Evolutionary conservation across 495 filamentous ascomycete genomes (phyloP), one percentile per base, ranked within the genome.

Genomic region (Apiosordaria backusii): DNA sequence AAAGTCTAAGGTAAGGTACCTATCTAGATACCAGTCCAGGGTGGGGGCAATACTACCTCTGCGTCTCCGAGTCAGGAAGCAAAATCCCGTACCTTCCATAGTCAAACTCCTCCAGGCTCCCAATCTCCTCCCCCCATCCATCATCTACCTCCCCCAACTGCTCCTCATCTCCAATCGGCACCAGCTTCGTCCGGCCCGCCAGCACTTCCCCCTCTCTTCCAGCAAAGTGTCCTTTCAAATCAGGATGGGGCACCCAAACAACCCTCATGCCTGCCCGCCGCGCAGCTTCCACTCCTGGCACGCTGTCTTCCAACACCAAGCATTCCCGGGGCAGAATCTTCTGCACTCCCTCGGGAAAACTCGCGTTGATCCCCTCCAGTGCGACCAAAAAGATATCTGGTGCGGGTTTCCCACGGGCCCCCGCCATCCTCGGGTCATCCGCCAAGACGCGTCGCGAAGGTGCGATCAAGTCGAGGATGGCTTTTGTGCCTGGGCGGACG

Each of bases 381-480:
- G 92, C 92, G 1, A 95, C 72, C 19, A 95, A 74, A 68, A 92
- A 97, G 64, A 97, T 96, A 77, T 97, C 93, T 7, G 93, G 93
- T 4, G 90, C 82, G 0, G 93, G 93, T 72, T 97, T 97, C 7
- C 92, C 92, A 9, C 88, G 72, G 0, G 91, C 13, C 1, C 29
- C 29, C 92, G n/a, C 79, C 55, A 21, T 50, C 2, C 9, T n/a
- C n/a, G n/a, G n/a, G n/a, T n/a, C n/a, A n/a, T n/a, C n/a, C n/a
- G n/a, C n/a, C n/a, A n/a, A n/a, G n/a, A n/a, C n/a, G n/a, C n/a
- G n/a, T n/a, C n/a, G n/a, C n/a, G n/a, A n/a, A n/a, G n/a, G 26
- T 7, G 66, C 67, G 1, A 79, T 27, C 15, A 77, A 60, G 7
- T 55, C 40, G 24, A 63, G 69, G 6, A 70, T 76, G n/a, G n/a